These are phyloP conservation scores for Macrolepiota fuliginosa DNA, from an alignment of 768 basidiomycete species.

Conservation along the genomic window DNA sequence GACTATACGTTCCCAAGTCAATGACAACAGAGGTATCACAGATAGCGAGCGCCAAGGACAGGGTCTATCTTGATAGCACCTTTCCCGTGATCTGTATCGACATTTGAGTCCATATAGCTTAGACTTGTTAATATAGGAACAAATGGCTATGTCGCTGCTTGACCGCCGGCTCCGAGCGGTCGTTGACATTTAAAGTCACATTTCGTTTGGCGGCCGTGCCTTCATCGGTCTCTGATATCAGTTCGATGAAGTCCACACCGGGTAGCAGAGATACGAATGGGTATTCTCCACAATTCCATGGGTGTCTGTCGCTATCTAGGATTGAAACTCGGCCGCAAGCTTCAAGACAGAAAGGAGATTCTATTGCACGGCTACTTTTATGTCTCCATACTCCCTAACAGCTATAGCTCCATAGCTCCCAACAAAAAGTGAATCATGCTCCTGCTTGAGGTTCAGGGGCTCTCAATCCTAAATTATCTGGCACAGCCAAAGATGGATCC, in stretches of 20 bases:
- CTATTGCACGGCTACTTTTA: conserved; percentile 4
- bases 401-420: neutral
- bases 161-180: neutral
- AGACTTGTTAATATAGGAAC: neutral
- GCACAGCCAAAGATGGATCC: conserved; percentile 67
- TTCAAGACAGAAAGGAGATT: neutral
- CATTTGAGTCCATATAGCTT: neutral
- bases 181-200: too few relatives aligned
- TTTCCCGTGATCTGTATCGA: neutral
- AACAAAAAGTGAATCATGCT: neutral
- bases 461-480: conserved; percentile 71
- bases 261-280: too few relatives aligned
- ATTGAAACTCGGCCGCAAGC: neutral
- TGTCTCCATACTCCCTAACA: neutral
- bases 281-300: too few relatives aligned
- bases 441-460: conserved; percentile 29
- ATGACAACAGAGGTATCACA: too few relatives aligned
- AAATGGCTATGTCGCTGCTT: neutral
- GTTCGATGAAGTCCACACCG: too few relatives aligned
- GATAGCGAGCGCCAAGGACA: neutral
- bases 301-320: too few relatives aligned
- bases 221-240: too few relatives aligned
- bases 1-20: neutral
- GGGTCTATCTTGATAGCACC: neutral
- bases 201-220: too few relatives aligned